These are phyloP conservation scores for Chondrostereum purpureum DNA, from an alignment of 1,284 basidiomycete species.

Conservation along the genomic window DNA sequence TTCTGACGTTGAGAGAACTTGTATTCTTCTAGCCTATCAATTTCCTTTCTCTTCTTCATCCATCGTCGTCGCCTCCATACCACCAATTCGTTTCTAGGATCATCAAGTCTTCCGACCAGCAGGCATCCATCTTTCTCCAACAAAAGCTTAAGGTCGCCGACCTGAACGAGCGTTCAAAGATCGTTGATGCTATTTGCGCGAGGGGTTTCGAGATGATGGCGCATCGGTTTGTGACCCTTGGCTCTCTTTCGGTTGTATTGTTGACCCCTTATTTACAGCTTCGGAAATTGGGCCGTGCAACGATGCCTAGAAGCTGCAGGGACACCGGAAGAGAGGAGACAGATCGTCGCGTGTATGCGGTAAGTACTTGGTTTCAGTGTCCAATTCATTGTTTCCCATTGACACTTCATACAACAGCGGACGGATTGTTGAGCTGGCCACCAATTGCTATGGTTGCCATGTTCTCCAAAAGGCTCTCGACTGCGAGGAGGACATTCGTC, in stretches of 20 bases:
- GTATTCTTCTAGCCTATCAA: slow-evolving; percentile 62
- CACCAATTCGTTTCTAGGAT: slow-evolving; percentile 73
- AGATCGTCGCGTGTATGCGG: slow-evolving; percentile 79
- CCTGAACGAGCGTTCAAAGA: slow-evolving; percentile 66
- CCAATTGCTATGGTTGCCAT: slow-evolving; percentile 81
- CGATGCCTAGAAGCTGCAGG: slow-evolving; percentile 73
- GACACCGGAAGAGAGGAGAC: slow-evolving; percentile 62
- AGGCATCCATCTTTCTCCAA: slow-evolving; percentile 81
- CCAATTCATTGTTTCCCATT: neutral
- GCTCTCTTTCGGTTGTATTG: slow-evolving; percentile 6
- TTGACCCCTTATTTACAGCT: slow-evolving; percentile 34
- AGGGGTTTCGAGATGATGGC: slow-evolving; percentile 86
- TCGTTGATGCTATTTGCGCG: slow-evolving; percentile 75
- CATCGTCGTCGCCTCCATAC: slow-evolving; percentile 75
- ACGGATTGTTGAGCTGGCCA: slow-evolving; percentile 75
- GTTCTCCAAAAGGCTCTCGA: slow-evolving; percentile 84
- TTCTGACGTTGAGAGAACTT: slow-evolving; percentile 8
- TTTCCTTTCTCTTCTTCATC: slow-evolving; percentile 74
- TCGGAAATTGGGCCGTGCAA: slow-evolving; percentile 84
- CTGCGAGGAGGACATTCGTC: slow-evolving; percentile 75
- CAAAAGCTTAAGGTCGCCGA: slow-evolving; percentile 83
- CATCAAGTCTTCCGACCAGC: slow-evolving; percentile 80
- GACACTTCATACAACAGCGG: slow-evolving; percentile 38
- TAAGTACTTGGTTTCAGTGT: slow-evolving; percentile 24
- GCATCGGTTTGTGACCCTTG: slow-evolving; percentile 46